Evolutionary conservation across 2,329 filamentous ascomycete genomes (phyloP).

Genomic region (Leptographium flavum): DNA sequence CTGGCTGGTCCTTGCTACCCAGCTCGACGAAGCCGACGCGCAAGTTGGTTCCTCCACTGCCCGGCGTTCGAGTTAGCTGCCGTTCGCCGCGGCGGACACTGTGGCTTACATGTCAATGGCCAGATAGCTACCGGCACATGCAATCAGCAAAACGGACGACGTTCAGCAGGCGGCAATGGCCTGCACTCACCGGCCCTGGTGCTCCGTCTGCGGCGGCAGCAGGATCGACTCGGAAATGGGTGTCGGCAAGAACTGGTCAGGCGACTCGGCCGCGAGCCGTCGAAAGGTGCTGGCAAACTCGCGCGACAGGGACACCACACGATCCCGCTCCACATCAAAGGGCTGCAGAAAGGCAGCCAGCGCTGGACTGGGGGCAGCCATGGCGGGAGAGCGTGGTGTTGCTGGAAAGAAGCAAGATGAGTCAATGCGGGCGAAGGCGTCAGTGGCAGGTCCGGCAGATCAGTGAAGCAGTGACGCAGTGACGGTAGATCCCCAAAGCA

Average conservation of each 20-base stretch:
- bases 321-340: constrained; percentile 31
- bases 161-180: background rate
- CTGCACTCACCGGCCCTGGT: constrained; percentile 32
- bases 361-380: constrained; percentile 1
- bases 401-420: too few species aligned
- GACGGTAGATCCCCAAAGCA: too few species aligned
- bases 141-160: background rate
- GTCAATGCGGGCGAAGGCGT: too few species aligned
- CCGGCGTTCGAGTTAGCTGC: constrained; percentile 15
- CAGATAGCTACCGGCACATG: constrained; percentile 30
- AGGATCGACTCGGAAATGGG: constrained; percentile 47
- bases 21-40: constrained; percentile 55
- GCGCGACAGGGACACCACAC: constrained; percentile 30
- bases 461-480: background rate
- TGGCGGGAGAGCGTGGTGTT: background rate
- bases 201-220: constrained; percentile 26
- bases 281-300: constrained; percentile 33
- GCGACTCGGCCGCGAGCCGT: constrained; percentile 34
- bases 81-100: too few species aligned
- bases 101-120: constrained; percentile 50
- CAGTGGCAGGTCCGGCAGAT: too few species aligned
- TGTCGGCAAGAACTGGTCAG: constrained; percentile 43
- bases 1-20: constrained; percentile 13
- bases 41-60: constrained; percentile 53
- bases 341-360: constrained; percentile 35